Evolutionary conservation across 768 basidiomycete genomes (phyloP).

Genomic region (Coprinopsis cinerea): DNA sequence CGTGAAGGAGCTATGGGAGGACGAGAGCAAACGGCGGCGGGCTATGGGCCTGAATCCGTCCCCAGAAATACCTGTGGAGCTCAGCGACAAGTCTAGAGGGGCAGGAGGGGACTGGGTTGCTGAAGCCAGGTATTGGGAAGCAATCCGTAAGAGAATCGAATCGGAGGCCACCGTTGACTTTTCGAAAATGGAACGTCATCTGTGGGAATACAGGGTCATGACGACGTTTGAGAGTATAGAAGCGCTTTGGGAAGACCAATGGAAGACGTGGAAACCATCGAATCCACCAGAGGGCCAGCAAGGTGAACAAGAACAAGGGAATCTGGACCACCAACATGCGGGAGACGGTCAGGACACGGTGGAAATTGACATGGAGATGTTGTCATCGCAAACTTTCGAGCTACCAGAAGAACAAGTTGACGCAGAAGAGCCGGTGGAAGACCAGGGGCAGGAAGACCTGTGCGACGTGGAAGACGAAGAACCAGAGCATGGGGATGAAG

Average conservation of each 20-base stretch:
- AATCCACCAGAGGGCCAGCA: conserved; percentile 2
- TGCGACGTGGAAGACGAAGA: conserved; percentile 18
- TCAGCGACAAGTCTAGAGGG: conserved; percentile 56
- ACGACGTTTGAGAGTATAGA: conserved; percentile 89
- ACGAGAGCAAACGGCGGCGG: conserved; percentile 74
- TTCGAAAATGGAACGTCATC: conserved; percentile 15
- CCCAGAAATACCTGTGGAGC: conserved; percentile 66
- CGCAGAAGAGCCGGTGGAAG: conserved; percentile 24
- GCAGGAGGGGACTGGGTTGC: conserved; percentile 60
- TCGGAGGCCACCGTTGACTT: conserved; percentile 24
- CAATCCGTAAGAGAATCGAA: conserved; percentile 58
- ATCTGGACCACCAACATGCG: conserved; percentile 10
- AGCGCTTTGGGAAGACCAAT: conserved; percentile 70
- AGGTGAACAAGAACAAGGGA: conserved; percentile 20
- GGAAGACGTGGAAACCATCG: conserved; percentile 52
- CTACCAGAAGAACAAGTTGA: conserved; percentile 7
- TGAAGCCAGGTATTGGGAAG: conserved; percentile 73
- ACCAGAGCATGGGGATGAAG: conserved; percentile 12
- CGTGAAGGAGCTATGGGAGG: conserved; percentile 94
- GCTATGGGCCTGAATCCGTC: conserved; percentile 66
- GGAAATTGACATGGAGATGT: conserved; percentile 29
- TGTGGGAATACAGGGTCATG: conserved; percentile 75
- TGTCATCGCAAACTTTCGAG: conserved; percentile 27
- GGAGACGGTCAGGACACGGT: conserved; percentile 8
- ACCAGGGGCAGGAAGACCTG: conserved; percentile 22